Evolutionary conservation across 2,329 filamentous ascomycete species (phyloP), one percentile per base, ranked within the genome.

Genomic region (Penicillium sp.): DNA sequence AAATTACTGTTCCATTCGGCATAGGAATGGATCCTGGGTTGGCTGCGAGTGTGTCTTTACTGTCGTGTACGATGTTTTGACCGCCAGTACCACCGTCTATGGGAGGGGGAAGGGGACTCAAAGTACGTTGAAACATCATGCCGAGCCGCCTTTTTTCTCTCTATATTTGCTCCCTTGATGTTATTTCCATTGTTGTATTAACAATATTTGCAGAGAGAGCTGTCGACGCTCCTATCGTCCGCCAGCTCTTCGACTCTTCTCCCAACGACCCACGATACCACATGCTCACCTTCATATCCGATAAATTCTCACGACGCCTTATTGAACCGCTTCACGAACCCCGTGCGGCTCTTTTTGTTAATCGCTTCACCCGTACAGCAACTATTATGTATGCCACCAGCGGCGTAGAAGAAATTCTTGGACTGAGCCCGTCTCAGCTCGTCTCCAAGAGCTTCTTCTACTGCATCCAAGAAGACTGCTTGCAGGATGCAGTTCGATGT

Each of bases 1-100:
- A 52, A 86, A 90, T 55, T 95, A 95, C 75, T 89, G 86, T 55
- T 83, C 84, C 29, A 83, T 95, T 55, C 81, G 80, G 62, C 84
- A 88, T 49, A 84, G 81, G 39, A 77, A 87, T 63, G 89, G 88
- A 13, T 77, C 81, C 47, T 95, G 88, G 85, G 77, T 93, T 32
- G 85, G 84, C 56, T 94, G 90, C 73, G 91, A 96, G 73, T 94
- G 90, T 72, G 91, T 90, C 70, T 96, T 95, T 69, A 94, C 90
- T 4, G 80, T 95, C 34, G 91, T 95, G 36, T 89, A 95, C 70
- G 88, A 95, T 79, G 89, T 94, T 18, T 78, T 96, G 71, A 89
- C 95, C 42, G 90, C 89, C 33, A 91, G 89, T 66, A 93, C 87
- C 10, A 91, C 88, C 65, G 82, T 94, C 56, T 95, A 94, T 68